Conservation (phyloP, 495 filamentous ascomycete species). For the Physcia stellaris region DNA sequence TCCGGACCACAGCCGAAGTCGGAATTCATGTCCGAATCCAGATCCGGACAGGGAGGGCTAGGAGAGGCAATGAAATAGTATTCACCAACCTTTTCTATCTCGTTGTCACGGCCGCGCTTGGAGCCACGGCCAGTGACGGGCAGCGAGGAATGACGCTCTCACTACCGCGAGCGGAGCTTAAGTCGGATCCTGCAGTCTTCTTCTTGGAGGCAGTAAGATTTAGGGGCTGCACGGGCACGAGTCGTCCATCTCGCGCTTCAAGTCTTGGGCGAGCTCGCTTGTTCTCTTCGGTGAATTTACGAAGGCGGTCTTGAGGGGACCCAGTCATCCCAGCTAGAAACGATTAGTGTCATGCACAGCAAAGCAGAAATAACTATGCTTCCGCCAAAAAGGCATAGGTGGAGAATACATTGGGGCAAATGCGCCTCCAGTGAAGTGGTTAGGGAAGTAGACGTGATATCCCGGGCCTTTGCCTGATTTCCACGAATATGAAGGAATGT, state of each 20-base stretch:
- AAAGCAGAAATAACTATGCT: too few relatives aligned
- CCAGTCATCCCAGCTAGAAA: constrained; percentile 99
- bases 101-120: constrained; percentile 65
- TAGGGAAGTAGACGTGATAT: too few relatives aligned
- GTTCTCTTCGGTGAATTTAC: constrained; percentile 91
- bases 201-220: constrained; percentile 38
- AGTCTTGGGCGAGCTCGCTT: constrained; percentile 62
- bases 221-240: constrained; percentile 24
- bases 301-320: constrained; percentile 85
- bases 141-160: constrained; percentile 61
- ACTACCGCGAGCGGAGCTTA: constrained; percentile 69
- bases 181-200: constrained; percentile 54
- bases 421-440: too few relatives aligned
- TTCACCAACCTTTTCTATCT: constrained; percentile 71
- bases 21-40: too few relatives aligned
- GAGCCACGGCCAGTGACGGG: constrained; percentile 49
- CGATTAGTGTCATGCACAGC: too few relatives aligned
- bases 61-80: too few relatives aligned
- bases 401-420: too few relatives aligned
- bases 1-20: too few relatives aligned
- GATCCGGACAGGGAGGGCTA: too few relatives aligned
- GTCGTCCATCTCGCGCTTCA: constrained; percentile 43
- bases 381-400: too few relatives aligned
- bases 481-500: too few relatives aligned
- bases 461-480: too few relatives aligned